phyloP scores from a whole-genome alignment of 352 stramenopile genomes.

The Phytophthora aleatoria region DNA sequence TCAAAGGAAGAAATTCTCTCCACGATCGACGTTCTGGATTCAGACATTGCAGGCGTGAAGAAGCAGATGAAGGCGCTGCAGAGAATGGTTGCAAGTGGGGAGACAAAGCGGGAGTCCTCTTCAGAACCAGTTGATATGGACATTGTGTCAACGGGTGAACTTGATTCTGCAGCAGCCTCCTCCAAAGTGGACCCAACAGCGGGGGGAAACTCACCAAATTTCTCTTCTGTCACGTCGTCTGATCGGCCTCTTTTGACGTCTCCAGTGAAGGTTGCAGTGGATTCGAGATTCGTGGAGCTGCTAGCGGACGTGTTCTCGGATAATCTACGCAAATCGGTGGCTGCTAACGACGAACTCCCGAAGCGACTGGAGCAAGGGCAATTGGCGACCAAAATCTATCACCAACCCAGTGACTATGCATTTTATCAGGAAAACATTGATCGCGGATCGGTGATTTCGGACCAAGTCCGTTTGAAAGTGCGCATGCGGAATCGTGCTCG shows the following conservation, averaged over 20 bases:
- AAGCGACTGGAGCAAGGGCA: slow-evolving; percentile 55
- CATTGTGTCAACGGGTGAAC: slow-evolving; percentile 34
- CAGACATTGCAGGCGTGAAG: slow-evolving; percentile 68
- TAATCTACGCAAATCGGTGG: slow-evolving; percentile 54
- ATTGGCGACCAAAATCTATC: slow-evolving; percentile 68
- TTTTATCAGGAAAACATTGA: slow-evolving; percentile 82
- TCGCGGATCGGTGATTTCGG: slow-evolving; percentile 42
- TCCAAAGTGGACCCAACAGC: slow-evolving; percentile 7
- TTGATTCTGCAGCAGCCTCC: background rate
- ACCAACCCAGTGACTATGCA: slow-evolving; percentile 69
- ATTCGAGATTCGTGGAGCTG: slow-evolving; percentile 66
- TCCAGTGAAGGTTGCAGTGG: slow-evolving; percentile 61
- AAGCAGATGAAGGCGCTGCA: slow-evolving; percentile 70
- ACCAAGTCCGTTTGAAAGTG: slow-evolving; percentile 70
- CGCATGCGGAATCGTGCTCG: slow-evolving; percentile 64
- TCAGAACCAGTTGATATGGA: slow-evolving; percentile 39
- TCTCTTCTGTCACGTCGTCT: slow-evolving; percentile 9
- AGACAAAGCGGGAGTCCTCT: slow-evolving; percentile 60
- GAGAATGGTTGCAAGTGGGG: slow-evolving; percentile 44
- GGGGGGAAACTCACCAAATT: background rate
- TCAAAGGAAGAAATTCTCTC: slow-evolving; percentile 85
- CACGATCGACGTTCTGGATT: slow-evolving; percentile 79
- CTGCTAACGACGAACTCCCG: slow-evolving; percentile 62
- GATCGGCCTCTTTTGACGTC: slow-evolving; percentile 7
- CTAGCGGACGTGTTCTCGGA: slow-evolving; percentile 67